phyloP scores from a whole-genome alignment of 495 filamentous ascomycete species.

The Aspergillus leporis region DNA sequence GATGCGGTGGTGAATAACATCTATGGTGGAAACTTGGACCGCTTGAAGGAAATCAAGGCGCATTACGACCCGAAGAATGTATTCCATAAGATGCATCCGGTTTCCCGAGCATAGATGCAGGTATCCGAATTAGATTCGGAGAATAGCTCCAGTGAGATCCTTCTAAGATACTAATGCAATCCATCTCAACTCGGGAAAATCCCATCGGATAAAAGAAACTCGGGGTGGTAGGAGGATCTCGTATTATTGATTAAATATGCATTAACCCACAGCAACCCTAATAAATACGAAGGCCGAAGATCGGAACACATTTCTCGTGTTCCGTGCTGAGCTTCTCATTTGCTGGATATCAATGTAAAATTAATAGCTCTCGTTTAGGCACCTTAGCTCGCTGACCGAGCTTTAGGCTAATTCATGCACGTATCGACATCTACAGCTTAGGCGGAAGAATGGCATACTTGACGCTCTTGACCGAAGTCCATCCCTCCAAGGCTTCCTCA shows the following conservation, averaged over 20 bases:
- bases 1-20: constrained; percentile 36
- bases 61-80: constrained; percentile 58
- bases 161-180: no score
- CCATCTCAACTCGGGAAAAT: no score
- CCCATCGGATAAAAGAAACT: no score
- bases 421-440: not conserved
- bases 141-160: not conserved
- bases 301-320: no score
- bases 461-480: constrained; percentile 27
- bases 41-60: constrained; percentile 48
- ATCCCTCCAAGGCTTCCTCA: constrained; percentile 30
- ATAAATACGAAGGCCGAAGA: no score
- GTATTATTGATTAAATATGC: no score
- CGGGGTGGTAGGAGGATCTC: no score
- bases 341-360: no score
- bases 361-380: no score
- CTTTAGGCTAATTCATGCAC: not conserved
- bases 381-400: not conserved
- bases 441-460: constrained; percentile 9
- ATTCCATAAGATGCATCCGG: constrained; percentile 47
- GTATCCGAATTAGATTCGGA: not conserved
- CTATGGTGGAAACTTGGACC: constrained; percentile 47
- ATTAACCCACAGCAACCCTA: no score
- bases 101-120: not conserved
- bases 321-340: no score